phyloP scores from a whole-genome alignment of 208 protist species.

The Wallacemonas sp. region DNA sequence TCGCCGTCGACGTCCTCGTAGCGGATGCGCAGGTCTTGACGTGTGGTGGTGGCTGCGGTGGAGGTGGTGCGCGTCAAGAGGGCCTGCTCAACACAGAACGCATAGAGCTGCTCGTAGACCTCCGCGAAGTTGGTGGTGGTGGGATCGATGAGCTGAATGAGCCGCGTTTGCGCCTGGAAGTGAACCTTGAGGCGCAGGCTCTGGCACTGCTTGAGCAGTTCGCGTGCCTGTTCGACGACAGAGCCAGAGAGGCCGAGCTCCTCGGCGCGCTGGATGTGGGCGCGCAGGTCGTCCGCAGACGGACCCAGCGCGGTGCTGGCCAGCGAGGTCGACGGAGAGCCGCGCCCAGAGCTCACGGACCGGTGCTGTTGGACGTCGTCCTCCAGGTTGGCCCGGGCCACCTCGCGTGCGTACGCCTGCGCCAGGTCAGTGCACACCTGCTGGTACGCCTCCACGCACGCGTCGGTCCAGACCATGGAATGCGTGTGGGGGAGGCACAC shows the following conservation, averaged over 20 bases:
- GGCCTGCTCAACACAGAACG: slow-evolving; percentile 48
- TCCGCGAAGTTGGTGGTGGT: slow-evolving; percentile 40
- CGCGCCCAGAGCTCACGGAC: too few species aligned
- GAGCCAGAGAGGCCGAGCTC: slow-evolving; percentile 42
- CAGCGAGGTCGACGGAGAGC: too few species aligned
- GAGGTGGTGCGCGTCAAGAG: slow-evolving; percentile 5
- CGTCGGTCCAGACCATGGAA: slow-evolving; percentile 41
- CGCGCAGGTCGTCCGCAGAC: slow-evolving; percentile 29
- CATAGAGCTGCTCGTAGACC: slow-evolving; percentile 60
- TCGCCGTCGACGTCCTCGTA: slow-evolving; percentile 85
- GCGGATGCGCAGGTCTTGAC: slow-evolving; percentile 62
- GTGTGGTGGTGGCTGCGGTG: slow-evolving; percentile 7
- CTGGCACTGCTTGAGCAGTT: slow-evolving; percentile 33
- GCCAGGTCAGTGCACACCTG: slow-evolving; percentile 41
- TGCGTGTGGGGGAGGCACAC: slow-evolving; percentile 47
- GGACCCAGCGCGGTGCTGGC: too few species aligned
- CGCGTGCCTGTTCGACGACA: slow-evolving; percentile 45
- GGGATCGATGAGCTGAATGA: slow-evolving; percentile 51
- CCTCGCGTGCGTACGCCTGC: slow-evolving; percentile 30
- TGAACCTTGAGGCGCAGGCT: slow-evolving; percentile 73
- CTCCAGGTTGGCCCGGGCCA: slow-evolving; percentile 45
- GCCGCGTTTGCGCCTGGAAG: slow-evolving; percentile 67
- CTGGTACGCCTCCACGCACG: slow-evolving; percentile 41
- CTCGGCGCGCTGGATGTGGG: slow-evolving; percentile 36
- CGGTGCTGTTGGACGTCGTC: slow-evolving; percentile 16